Conservation (phyloP, 768 basidiomycete genomes). For the Macrolepiota fuliginosa region DNA sequence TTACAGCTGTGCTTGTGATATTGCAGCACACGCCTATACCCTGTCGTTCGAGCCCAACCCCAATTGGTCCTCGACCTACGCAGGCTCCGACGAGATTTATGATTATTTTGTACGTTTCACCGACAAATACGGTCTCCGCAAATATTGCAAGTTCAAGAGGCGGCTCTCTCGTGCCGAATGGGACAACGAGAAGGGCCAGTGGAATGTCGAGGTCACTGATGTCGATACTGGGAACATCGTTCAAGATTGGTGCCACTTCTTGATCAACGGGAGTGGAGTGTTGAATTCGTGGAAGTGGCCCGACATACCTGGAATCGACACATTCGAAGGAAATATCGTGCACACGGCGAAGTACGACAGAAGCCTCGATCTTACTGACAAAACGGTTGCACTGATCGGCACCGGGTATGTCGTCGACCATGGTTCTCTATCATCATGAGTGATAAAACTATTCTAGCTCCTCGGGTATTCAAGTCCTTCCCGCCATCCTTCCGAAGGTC, state of each 20-base stretch:
- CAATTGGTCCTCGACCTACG: slow-evolving; percentile 31
- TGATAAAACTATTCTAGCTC: slow-evolving; percentile 19
- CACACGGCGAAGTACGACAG: slow-evolving; percentile 34
- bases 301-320: slow-evolving; percentile 29
- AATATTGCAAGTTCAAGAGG: slow-evolving; percentile 28
- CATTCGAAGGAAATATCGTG: slow-evolving; percentile 31
- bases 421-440: too few relatives aligned
- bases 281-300: slow-evolving; percentile 39
- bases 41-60: slow-evolving; percentile 32
- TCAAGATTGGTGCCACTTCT: slow-evolving; percentile 28
- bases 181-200: slow-evolving; percentile 24
- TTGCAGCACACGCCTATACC: slow-evolving; percentile 30
- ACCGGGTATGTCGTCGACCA: slow-evolving; percentile 23
- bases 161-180: slow-evolving; percentile 26
- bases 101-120: slow-evolving; percentile 28
- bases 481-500: slow-evolving; percentile 30
- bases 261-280: slow-evolving; percentile 31
- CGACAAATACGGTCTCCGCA: slow-evolving; percentile 27
- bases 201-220: slow-evolving; percentile 27
- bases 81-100: slow-evolving; percentile 27
- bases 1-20: slow-evolving; percentile 31
- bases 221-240: slow-evolving; percentile 16
- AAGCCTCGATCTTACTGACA: slow-evolving; percentile 28
- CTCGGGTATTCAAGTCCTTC: slow-evolving; percentile 32
- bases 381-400: slow-evolving; percentile 37